Conservation (phyloP, 352 stramenopile genomes). For the Pythium sp. region DNA sequence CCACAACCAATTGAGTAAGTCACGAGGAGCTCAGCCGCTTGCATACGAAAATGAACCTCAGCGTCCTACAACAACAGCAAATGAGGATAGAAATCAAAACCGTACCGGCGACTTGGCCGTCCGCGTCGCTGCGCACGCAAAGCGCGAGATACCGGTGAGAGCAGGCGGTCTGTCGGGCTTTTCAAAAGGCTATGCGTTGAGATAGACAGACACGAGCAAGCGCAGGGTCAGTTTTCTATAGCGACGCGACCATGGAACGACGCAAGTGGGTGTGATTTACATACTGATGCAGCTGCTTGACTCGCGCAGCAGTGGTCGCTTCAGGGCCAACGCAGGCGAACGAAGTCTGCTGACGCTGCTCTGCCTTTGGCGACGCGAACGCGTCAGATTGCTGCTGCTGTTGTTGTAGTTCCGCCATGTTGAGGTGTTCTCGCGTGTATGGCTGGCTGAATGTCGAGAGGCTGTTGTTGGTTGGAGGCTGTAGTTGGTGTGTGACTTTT, state of each 20-base stretch:
- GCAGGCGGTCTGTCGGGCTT: slow-evolving; percentile 63
- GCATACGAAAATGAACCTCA: background rate
- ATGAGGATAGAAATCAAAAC: too few species aligned
- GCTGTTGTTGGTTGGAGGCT: background rate
- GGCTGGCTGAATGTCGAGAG: background rate
- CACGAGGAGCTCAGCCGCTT: background rate
- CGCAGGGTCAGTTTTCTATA: background rate
- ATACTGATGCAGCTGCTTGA: slow-evolving; percentile 19
- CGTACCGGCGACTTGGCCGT: slow-evolving; percentile 15
- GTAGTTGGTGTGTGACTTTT: background rate
- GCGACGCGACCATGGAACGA: background rate
- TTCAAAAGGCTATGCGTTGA: slow-evolving; percentile 38
- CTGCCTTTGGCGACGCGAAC: background rate
- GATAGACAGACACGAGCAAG: background rate
- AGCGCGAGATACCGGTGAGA: slow-evolving; percentile 59
- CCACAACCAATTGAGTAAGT: background rate
- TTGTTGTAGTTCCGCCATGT: slow-evolving; percentile 7
- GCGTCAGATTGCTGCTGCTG: background rate
- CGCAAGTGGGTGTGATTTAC: background rate
- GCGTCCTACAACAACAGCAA: too few species aligned
- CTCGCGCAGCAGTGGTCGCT: background rate
- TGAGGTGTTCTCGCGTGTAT: background rate
- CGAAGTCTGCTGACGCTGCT: background rate
- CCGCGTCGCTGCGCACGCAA: slow-evolving; percentile 30
- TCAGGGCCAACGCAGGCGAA: background rate